Percentiles rank a stretch among this genome's conserved stretches.
Conservation (phyloP, 2,329 filamentous ascomycete genomes). For the Ophioceras dolichostomum region DNA sequence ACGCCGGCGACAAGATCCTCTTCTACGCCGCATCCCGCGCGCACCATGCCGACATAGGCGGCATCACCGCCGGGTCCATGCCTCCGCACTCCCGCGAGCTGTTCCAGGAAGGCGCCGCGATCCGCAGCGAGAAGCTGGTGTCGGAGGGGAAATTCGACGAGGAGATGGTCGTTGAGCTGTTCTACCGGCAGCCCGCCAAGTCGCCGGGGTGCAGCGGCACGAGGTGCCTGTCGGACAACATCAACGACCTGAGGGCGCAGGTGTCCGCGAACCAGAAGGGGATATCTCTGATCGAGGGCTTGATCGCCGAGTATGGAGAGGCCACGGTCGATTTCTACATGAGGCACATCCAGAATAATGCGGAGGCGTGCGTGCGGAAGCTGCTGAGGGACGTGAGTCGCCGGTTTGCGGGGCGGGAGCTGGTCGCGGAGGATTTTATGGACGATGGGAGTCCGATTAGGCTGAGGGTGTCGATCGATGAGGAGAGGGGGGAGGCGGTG, state of each 20-base stretch:
- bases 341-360: constrained; percentile 64
- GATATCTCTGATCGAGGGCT: constrained; percentile 56
- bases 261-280: constrained; percentile 65
- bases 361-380: constrained; percentile 58
- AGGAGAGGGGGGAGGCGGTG: constrained; percentile 16
- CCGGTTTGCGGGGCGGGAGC: constrained; percentile 26
- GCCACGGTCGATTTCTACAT: constrained; percentile 67
- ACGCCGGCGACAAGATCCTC: constrained; percentile 34
- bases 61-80: constrained; percentile 62
- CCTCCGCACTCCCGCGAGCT: constrained; percentile 53
- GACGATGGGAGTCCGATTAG: constrained; percentile 24
- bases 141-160: constrained; percentile 60
- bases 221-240: constrained; percentile 59
- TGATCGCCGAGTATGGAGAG: constrained; percentile 64
- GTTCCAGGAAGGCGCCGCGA: constrained; percentile 45
- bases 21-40: constrained; percentile 62
- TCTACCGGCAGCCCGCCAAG: constrained; percentile 54
- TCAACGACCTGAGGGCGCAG: constrained; percentile 65
- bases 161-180: constrained; percentile 51
- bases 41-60: constrained; percentile 60
- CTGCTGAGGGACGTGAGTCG: constrained; percentile 53
- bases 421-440: constrained; percentile 23
- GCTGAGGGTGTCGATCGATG: constrained; percentile 18
- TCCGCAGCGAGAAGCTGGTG: constrained; percentile 50
- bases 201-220: constrained; percentile 59